Evolutionary conservation across 495 filamentous ascomycete genomes (phyloP).

Genomic region (Penicillium daleae): DNA sequence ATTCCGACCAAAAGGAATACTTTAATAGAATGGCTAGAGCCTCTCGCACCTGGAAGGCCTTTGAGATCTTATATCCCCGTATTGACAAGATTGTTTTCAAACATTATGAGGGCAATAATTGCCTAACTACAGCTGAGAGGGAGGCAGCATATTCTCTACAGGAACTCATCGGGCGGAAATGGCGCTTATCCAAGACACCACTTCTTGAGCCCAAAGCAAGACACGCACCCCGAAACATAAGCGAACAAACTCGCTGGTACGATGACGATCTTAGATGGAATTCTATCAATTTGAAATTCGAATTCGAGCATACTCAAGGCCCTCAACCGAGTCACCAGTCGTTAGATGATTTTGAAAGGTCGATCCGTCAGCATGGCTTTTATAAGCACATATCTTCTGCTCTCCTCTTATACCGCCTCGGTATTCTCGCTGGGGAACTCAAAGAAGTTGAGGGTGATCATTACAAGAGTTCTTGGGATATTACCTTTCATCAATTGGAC

Average conservation of each 20-base stretch:
- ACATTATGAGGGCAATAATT: constrained; percentile 12
- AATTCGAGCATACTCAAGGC: constrained; percentile 3
- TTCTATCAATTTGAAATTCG: constrained; percentile 4
- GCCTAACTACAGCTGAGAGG: neutral
- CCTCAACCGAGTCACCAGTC: neutral
- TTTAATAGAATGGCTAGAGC: constrained; percentile 4
- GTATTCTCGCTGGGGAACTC: too few relatives aligned
- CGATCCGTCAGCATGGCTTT: constrained; percentile 2
- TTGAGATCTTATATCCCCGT: constrained; percentile 8
- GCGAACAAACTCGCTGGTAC: constrained; percentile 3
- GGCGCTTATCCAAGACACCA: neutral
- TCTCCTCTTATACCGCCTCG: neutral
- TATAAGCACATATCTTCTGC: constrained; percentile 11
- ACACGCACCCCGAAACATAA: neutral
- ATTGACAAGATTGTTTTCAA: constrained; percentile 11
- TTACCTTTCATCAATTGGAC: too few relatives aligned
- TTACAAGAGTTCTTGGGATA: too few relatives aligned
- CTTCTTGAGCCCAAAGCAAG: neutral
- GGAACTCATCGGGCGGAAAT: constrained; percentile 2
- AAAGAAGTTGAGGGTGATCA: too few relatives aligned
- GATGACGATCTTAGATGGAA: constrained; percentile 12
- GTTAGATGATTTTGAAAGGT: constrained; percentile 6
- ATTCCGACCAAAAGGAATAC: constrained; percentile 4
- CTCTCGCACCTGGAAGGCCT: constrained; percentile 3
- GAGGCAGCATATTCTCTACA: constrained; percentile 7